These are phyloP conservation scores for Ichthyophthirius multifiliis DNA, from an alignment of 169 alveolate species.

Conservation along the genomic window DNA sequence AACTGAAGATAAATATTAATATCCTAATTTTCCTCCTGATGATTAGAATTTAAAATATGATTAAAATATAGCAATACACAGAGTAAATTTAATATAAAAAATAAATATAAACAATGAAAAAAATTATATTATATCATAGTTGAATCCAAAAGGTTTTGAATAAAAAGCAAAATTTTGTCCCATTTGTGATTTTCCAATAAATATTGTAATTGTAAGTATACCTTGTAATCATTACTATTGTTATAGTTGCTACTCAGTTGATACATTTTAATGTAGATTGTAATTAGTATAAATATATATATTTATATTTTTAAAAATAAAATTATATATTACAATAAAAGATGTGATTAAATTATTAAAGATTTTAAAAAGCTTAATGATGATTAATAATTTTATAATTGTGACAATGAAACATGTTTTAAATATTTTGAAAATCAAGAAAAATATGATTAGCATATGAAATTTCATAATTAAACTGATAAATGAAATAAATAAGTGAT, in stretches of 20 bases:
- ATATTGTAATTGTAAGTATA: conserved; percentile 18
- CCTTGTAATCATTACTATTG: conserved; percentile 37
- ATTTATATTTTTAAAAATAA: background rate
- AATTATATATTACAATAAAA: background rate
- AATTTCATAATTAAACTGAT: background rate
- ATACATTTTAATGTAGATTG: conserved; percentile 16
- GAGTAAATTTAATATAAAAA: background rate
- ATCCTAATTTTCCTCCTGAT: background rate
- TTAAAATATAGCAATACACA: background rate
- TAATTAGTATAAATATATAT: background rate
- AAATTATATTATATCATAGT: background rate
- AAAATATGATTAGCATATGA: background rate
- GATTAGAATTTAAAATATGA: background rate
- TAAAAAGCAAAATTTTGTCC: conserved; percentile 42
- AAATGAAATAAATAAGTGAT: background rate
- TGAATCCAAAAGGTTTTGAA: conserved; percentile 30
- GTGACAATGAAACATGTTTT: background rate
- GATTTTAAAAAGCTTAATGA: background rate
- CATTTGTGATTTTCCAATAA: conserved; percentile 38
- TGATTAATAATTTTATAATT: background rate
- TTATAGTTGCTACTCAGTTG: conserved; percentile 27
- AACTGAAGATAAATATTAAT: background rate
- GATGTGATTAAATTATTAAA: background rate
- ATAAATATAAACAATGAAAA: background rate
- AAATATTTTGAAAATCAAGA: conserved; percentile 1